Percentiles rank a stretch among this genome's conserved stretches.
phyloP scores from a whole-genome alignment of 2,329 filamentous ascomycete genomes.

The Dothideomycetes sp. region DNA sequence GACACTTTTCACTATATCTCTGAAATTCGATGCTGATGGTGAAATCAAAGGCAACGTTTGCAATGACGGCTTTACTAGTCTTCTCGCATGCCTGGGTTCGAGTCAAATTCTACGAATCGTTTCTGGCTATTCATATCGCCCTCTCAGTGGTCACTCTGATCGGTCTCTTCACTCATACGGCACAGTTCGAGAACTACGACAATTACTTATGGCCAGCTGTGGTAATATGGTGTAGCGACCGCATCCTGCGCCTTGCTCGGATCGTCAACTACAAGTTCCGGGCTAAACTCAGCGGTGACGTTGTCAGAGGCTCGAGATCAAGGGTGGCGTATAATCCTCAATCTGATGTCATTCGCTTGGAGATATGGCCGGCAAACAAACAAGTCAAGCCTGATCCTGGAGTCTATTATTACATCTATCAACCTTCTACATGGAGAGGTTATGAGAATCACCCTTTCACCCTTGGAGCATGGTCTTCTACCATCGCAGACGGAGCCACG shows the following conservation, averaged over 20 bases:
- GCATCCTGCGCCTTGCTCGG: conserved; percentile 34
- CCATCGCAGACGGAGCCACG: not conserved
- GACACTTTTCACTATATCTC: too few relatives aligned
- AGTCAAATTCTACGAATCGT: conserved; percentile 41
- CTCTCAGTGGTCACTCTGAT: conserved; percentile 40
- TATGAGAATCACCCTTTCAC: conserved; percentile 45
- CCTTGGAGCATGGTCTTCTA: conserved; percentile 20
- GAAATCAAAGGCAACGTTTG: too few relatives aligned
- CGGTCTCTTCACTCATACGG: conserved; percentile 42
- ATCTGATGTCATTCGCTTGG: conserved; percentile 37
- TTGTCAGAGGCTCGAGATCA: conserved; percentile 16
- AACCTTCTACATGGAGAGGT: conserved; percentile 30
- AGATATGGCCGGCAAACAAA: conserved; percentile 27
- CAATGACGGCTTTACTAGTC: too few relatives aligned
- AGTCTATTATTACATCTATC: conserved; percentile 41
- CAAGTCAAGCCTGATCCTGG: conserved; percentile 29
- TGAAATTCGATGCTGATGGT: too few relatives aligned
- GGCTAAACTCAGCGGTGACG: conserved; percentile 13
- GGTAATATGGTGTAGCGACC: conserved; percentile 40
- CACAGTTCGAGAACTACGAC: conserved; percentile 40
- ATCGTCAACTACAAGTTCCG: conserved; percentile 34
- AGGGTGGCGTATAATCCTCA: conserved; percentile 31
- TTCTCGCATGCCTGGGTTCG: conserved; percentile 43
- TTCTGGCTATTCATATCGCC: conserved; percentile 40
- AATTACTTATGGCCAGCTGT: conserved; percentile 39